These are phyloP conservation scores for Luvunga scandens DNA, from an alignment of 345 rosid genomes.

Conservation along the genomic window DNA sequence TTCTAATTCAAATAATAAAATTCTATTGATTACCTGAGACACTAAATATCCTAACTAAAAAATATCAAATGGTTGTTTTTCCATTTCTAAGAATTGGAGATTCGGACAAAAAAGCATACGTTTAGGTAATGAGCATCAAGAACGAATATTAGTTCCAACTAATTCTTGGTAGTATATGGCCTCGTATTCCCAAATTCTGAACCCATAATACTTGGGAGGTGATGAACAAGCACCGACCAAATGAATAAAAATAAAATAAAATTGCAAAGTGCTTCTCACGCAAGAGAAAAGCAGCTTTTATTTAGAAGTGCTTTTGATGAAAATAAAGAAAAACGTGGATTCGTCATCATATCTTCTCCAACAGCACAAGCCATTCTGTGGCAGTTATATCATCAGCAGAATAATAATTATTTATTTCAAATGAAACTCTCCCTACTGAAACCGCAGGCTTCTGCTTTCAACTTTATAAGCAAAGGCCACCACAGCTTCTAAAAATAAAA, in stretches of 20 bases:
- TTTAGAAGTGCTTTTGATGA: not conserved
- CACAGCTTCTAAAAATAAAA: no score
- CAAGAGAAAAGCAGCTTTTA: not conserved
- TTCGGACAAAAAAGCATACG: not conserved
- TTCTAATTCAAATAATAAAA: no score
- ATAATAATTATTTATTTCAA: no score
- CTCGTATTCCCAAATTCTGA: not conserved
- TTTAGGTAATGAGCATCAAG: not conserved
- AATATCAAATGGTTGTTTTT: not conserved
- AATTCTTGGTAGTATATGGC: not conserved
- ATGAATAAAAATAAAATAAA: not conserved
- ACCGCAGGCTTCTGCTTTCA: no score
- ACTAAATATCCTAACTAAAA: not conserved
- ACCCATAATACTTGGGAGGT: not conserved
- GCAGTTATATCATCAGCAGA: not conserved
- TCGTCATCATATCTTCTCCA: constrained; percentile 7
- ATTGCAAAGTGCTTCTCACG: not conserved
- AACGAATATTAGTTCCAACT: not conserved
- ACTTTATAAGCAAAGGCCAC: no score
- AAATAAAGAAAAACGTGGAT: constrained; percentile 9
- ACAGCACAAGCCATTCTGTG: not conserved
- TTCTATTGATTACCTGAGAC: no score
- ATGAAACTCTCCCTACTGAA: no score
- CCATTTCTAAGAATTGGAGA: no score
- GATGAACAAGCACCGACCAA: not conserved